Evolutionary conservation across 495 filamentous ascomycete genomes (phyloP).

Genomic region (Talaromyces thailandensis): DNA sequence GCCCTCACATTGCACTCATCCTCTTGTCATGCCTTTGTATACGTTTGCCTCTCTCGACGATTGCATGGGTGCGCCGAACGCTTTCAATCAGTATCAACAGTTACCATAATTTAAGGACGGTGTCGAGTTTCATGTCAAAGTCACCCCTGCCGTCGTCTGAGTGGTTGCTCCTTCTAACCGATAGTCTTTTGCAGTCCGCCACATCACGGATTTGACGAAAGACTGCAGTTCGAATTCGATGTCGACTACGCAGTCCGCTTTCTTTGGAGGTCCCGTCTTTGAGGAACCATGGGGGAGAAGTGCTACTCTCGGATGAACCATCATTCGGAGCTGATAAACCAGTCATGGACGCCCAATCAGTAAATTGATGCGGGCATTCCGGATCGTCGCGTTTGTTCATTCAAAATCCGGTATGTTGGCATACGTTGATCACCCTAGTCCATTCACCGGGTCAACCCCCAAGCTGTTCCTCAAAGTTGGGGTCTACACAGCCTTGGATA

Average conservation of each 20-base stretch:
- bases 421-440: not conserved
- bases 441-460: not conserved
- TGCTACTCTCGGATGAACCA: not conserved
- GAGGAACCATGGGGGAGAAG: too few species aligned
- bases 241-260: not conserved
- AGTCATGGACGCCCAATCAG: not conserved
- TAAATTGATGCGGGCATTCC: not conserved
- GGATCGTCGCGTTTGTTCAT: not conserved
- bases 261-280: not conserved
- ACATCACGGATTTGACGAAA: not conserved
- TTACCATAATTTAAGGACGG: not conserved
- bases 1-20: not conserved
- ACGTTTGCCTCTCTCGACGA: not conserved
- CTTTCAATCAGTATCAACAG: not conserved
- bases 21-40: too few species aligned
- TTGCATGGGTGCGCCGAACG: not conserved
- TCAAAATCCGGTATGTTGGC: not conserved
- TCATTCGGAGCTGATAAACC: not conserved
- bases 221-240: not conserved
- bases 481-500: too few species aligned
- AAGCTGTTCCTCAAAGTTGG: not conserved
- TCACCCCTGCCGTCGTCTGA: not conserved
- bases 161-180: not conserved
- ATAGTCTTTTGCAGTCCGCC: not conserved
- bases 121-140: not conserved